Evolutionary conservation across 139 green algal genomes (phyloP).

Genomic region (Tetraselmis striata): DNA sequence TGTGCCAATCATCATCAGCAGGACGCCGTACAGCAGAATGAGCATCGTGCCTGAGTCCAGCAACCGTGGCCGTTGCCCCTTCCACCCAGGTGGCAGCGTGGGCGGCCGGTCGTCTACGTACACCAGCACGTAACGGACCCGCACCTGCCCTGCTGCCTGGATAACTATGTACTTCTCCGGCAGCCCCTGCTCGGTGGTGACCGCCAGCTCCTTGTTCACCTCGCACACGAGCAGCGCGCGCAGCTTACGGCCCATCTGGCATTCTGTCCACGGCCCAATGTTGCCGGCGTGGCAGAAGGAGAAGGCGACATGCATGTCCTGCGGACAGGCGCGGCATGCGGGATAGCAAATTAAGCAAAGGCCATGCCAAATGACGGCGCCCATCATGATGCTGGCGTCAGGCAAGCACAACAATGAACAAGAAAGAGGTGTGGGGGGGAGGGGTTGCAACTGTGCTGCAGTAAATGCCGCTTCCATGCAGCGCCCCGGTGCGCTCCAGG

Average conservation of each 20-base stretch:
- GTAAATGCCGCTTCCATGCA: conserved; percentile 34
- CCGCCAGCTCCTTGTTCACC: conserved; percentile 21
- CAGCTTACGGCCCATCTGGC: conserved; percentile 20
- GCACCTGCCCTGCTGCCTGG: conserved; percentile 15
- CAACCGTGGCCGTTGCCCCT: background rate
- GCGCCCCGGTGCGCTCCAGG: conserved; percentile 27
- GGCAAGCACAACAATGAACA: too few relatives aligned
- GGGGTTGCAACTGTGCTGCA: conserved; percentile 11
- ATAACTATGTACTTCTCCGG: conserved; percentile 31
- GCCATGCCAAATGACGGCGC: background rate
- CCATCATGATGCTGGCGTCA: too few relatives aligned
- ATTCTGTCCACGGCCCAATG: conserved; percentile 5
- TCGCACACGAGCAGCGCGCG: conserved; percentile 37
- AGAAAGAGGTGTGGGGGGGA: background rate
- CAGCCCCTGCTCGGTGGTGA: background rate
- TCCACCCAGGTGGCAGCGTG: background rate
- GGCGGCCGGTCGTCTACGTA: conserved; percentile 17
- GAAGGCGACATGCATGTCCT: conserved; percentile 23
- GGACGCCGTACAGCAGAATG: conserved; percentile 18
- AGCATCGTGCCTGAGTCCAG: conserved; percentile 21
- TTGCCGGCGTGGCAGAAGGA: conserved; percentile 24
- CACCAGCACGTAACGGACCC: conserved; percentile 22
- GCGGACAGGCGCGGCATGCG: background rate
- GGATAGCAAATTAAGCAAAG: background rate
- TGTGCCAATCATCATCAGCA: conserved; percentile 19